Evolutionary conservation across 2,329 filamentous ascomycete species (phyloP).

Genomic region (Aspergillus neotritici): DNA sequence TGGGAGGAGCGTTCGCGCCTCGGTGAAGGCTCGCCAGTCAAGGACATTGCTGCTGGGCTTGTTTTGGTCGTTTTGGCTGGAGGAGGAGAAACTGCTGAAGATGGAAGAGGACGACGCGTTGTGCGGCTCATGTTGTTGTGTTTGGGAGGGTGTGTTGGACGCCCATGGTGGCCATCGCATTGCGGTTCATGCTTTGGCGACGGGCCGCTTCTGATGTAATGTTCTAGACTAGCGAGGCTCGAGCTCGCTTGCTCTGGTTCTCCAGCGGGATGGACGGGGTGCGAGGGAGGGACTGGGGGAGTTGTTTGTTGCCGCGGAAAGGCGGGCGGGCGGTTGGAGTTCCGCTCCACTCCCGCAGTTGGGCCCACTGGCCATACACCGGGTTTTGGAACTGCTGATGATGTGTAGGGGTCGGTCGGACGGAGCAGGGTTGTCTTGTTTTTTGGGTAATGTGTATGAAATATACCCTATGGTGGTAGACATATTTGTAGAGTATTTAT

Average conservation of each 20-base stretch:
- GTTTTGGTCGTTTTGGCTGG: slow-evolving; percentile 35
- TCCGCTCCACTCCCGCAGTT: too few relatives aligned
- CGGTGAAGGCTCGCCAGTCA: slow-evolving; percentile 36
- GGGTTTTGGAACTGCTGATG: too few relatives aligned
- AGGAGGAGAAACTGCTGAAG: background rate
- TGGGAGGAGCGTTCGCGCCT: slow-evolving; percentile 32
- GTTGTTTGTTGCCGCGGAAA: slow-evolving; percentile 13
- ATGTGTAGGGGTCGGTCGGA: too few relatives aligned
- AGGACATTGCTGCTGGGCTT: slow-evolving; percentile 41
- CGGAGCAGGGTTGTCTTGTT: too few relatives aligned
- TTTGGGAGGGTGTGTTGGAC: slow-evolving; percentile 24
- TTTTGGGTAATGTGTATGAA: too few relatives aligned
- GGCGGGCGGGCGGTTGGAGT: slow-evolving; percentile 7
- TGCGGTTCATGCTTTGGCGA: slow-evolving; percentile 26
- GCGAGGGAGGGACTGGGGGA: background rate
- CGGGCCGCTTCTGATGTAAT: background rate
- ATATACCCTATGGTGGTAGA: too few relatives aligned
- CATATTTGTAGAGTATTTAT: too few relatives aligned
- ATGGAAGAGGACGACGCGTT: slow-evolving; percentile 11
- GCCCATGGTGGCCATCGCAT: slow-evolving; percentile 50
- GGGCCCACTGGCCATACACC: too few relatives aligned
- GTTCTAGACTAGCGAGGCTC: background rate
- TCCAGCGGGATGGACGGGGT: slow-evolving; percentile 1
- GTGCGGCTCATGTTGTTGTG: slow-evolving; percentile 7
- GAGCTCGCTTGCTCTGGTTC: background rate